Evolutionary conservation across 2,329 filamentous ascomycete species (phyloP).

Genomic region (Trichophaea hybrida): DNA sequence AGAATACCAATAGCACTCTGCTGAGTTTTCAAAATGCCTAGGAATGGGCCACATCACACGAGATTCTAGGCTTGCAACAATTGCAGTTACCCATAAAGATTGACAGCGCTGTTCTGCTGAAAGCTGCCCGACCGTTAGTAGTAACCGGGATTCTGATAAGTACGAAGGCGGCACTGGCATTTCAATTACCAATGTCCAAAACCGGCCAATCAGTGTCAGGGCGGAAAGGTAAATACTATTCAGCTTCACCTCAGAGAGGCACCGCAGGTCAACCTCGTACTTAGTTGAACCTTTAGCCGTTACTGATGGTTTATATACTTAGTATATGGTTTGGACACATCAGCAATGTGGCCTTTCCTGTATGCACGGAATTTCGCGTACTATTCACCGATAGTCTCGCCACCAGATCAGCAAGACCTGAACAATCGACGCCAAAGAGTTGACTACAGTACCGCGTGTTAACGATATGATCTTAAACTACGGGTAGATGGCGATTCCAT

Average conservation of each 20-base stretch:
- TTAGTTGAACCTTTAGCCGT: not conserved
- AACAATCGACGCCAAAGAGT: slow-evolving; percentile 8
- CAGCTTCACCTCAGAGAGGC: too few species aligned
- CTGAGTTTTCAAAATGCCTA: too few species aligned
- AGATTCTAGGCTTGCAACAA: too few species aligned
- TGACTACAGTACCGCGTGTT: slow-evolving; percentile 13
- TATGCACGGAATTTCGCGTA: not conserved
- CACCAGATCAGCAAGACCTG: slow-evolving; percentile 2
- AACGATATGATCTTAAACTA: slow-evolving; percentile 11
- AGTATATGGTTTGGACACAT: not conserved
- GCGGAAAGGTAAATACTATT: too few species aligned
- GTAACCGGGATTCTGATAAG: too few species aligned
- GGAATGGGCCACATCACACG: too few species aligned
- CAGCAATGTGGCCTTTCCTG: not conserved
- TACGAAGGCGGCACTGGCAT: not conserved
- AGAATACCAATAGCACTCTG: too few species aligned
- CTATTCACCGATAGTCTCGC: not conserved
- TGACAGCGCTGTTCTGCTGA: too few species aligned
- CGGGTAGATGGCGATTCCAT: slow-evolving; percentile 10
- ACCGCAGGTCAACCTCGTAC: too few species aligned
- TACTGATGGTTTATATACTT: not conserved
- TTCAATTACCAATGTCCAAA: not conserved
- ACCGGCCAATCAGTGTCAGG: not conserved
- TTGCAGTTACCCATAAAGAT: too few species aligned
- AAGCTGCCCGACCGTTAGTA: too few species aligned